Evolutionary conservation across 345 rosid genomes (phyloP).

Genomic region (Heritiera fomes): DNA sequence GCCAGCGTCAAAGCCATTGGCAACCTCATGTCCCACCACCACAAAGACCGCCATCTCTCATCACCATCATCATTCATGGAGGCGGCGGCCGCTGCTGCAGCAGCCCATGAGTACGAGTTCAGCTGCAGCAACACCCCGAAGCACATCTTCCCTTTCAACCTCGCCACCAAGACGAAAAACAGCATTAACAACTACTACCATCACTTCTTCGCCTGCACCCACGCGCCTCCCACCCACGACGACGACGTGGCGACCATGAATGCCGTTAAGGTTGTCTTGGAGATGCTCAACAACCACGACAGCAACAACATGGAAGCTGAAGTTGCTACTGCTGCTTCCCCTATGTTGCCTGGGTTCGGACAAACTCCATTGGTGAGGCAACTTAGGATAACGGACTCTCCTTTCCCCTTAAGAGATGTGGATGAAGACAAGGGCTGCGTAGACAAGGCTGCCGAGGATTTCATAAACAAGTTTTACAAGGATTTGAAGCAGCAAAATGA

Average conservation of each 20-base stretch:
- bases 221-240: slow-evolving; percentile 57
- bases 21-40: slow-evolving; percentile 63
- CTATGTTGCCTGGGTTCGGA: slow-evolving; percentile 77
- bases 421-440: slow-evolving; percentile 54
- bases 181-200: slow-evolving; percentile 27
- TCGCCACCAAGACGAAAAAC: slow-evolving; percentile 39
- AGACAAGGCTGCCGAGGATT: slow-evolving; percentile 81
- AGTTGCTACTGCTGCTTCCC: slow-evolving; percentile 43
- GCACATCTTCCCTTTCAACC: slow-evolving; percentile 49
- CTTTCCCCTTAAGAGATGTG: slow-evolving; percentile 63
- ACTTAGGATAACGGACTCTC: slow-evolving; percentile 92
- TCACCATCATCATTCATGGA: slow-evolving; percentile 21
- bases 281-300: slow-evolving; percentile 50
- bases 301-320: slow-evolving; percentile 32
- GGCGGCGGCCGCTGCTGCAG: neutral
- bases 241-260: slow-evolving; percentile 44
- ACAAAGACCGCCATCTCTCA: neutral
- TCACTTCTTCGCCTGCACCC: slow-evolving; percentile 59
- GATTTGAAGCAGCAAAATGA: slow-evolving; percentile 60
- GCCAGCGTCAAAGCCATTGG: slow-evolving; percentile 53
- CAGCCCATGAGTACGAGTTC: slow-evolving; percentile 72
- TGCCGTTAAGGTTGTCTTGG: slow-evolving; percentile 55
- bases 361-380: slow-evolving; percentile 75
- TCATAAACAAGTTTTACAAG: slow-evolving; percentile 71
- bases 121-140: slow-evolving; percentile 90